Base-by-base conservation (phyloP, 78 protist species). In the Pelomyxa schiedti region DNA sequence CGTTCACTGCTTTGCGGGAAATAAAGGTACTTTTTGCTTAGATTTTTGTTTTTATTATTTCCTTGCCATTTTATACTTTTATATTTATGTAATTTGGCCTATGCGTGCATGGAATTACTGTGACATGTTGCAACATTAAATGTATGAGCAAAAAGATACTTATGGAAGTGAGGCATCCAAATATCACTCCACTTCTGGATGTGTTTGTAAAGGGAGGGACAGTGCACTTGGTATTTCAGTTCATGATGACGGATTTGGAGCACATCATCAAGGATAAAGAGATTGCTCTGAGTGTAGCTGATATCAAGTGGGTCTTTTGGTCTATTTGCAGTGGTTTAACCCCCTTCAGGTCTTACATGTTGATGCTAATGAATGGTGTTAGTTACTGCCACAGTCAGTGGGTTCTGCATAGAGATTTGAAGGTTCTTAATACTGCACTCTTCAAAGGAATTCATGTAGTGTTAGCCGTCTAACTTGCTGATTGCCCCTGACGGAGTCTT, bases 301-400 rank as follows among this genome's bases (percentile, higher is more conserved):
- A 69, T 26, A 74, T 85, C 0, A 85, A 85, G 32, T 72, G 86
- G n/a, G n/a, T n/a, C n/a, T n/a, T n/a, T 68, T 98, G 24, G 99
- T 98, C 9, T 99, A 98, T 75, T 98, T 98, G 36, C 99, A 99
- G 30, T 89, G 93, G 69, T 89, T 83, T 6, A 81, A n/a, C n/a
- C n/a, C n/a, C n/a, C n/a, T n/a, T n/a, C n/a, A n/a, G n/a, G n/a
- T n/a, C n/a, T 4, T 4, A 76, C 16, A 72, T 75, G n/a, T 5
- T 68, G 26, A 80, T 76, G 37, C 22, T 85, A 4, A 7, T 85
- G 0, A 67, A 58, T 22, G 89, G 84, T 8, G 79, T 85, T 2
- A 4, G 63, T 28, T 75, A 58, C 66, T 74, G 74, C 38, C 89
- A 85, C 43, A 64, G 66, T 16, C 75, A 79, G 39, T 85, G 89